phyloP scores from a whole-genome alignment of 331 rosid genomes.

The Quercus tomentella region DNA sequence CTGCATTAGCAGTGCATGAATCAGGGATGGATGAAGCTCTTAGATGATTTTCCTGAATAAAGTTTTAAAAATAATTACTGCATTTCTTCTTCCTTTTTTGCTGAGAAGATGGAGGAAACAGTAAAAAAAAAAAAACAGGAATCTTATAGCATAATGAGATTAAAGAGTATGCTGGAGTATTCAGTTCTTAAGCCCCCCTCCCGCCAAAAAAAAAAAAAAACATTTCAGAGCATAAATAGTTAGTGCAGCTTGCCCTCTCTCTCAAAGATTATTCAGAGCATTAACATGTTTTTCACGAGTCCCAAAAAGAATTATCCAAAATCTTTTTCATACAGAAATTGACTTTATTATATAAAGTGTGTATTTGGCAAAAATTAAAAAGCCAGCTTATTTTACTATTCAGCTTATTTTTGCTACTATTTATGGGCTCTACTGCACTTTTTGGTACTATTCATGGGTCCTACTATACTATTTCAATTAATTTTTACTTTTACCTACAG shows the following conservation, averaged over 20 bases:
- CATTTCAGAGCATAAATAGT: background rate
- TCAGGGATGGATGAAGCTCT: constrained; percentile 32
- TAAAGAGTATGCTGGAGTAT: background rate
- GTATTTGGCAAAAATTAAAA: too few species aligned
- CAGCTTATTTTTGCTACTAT: too few species aligned
- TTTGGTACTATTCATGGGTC: too few species aligned
- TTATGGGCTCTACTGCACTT: accelerated
- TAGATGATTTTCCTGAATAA: constrained; percentile 46
- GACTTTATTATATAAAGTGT: background rate
- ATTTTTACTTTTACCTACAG: too few species aligned
- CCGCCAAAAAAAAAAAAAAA: too few species aligned
- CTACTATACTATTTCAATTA: too few species aligned
- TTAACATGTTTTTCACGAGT: too few species aligned
- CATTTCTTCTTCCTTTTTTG: background rate
- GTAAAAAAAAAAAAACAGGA: constrained; percentile 3
- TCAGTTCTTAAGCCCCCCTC: background rate
- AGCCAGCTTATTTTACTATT: too few species aligned
- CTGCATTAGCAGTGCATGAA: constrained; percentile 24
- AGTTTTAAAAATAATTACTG: constrained; percentile 12
- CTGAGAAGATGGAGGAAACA: constrained; percentile 17
- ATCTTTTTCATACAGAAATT: background rate
- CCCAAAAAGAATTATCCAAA: too few species aligned
- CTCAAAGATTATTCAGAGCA: too few species aligned
- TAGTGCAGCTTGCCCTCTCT: background rate
- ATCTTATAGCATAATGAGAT: background rate